Conservation (phyloP, 139 green algal species). For the Coccomyxa sp. region DNA sequence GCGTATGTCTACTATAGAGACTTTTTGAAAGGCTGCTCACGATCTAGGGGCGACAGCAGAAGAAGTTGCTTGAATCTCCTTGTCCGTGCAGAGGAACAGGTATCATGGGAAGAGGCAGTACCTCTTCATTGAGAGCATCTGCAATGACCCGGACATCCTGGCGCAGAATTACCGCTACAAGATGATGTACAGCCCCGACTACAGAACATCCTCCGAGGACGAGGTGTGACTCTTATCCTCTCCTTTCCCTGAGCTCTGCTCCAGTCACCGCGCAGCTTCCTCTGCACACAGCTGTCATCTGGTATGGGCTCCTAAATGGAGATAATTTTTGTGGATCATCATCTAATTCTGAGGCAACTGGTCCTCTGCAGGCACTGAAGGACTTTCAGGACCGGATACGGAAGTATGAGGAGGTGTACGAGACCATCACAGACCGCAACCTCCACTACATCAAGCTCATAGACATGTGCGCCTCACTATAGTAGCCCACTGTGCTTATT, state of each 20-base stretch:
- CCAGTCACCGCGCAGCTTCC: no score
- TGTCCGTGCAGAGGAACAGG: constrained; percentile 40
- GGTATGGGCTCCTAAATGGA: background rate
- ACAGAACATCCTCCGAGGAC: constrained; percentile 61
- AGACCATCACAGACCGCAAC: constrained; percentile 82
- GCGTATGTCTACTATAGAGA: background rate
- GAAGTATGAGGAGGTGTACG: constrained; percentile 90
- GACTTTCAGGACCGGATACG: constrained; percentile 85
- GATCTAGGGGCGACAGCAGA: background rate
- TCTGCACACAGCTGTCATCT: no score
- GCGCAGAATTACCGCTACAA: constrained; percentile 91
- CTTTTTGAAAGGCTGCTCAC: background rate
- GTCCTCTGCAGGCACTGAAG: constrained; percentile 48
- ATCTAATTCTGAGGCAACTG: background rate
- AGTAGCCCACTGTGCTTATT: background rate
- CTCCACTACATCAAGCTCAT: constrained; percentile 98
- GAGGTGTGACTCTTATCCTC: constrained; percentile 30
- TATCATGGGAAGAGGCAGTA: constrained; percentile 82
- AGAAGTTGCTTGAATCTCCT: background rate
- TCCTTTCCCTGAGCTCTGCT: no score
- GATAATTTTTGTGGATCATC: background rate
- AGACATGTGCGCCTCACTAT: constrained; percentile 69
- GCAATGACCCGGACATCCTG: constrained; percentile 78
- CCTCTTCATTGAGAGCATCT: constrained; percentile 96
- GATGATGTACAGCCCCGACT: constrained; percentile 84